Evolutionary conservation across 257 asterid genomes (phyloP).

Genomic region (Leptodermis oblonga): DNA sequence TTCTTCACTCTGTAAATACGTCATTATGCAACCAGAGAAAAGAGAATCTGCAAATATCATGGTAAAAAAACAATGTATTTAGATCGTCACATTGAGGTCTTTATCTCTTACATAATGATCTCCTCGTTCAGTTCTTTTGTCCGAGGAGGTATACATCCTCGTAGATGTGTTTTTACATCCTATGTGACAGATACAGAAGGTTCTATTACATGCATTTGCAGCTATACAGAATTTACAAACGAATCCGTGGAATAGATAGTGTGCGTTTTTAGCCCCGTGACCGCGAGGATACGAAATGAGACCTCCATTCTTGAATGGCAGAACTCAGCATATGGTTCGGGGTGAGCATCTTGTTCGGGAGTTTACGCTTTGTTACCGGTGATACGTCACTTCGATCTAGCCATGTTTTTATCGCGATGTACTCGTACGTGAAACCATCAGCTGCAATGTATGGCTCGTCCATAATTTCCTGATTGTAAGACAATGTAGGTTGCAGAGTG

Average conservation of each 20-base stretch:
- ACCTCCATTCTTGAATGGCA: slow-evolving; percentile 76
- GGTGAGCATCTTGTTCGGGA: slow-evolving; percentile 49
- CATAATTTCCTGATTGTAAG: slow-evolving; percentile 71
- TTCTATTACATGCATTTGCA: too few species aligned
- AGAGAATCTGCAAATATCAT: background rate
- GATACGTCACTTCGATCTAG: slow-evolving; percentile 51
- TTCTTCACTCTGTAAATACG: background rate
- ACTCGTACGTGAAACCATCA: slow-evolving; percentile 87
- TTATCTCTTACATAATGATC: too few species aligned
- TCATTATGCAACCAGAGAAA: background rate
- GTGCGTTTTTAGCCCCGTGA: background rate
- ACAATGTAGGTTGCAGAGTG: slow-evolving; percentile 12
- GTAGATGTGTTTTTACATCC: too few species aligned
- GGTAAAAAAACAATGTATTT: too few species aligned
- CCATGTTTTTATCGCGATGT: slow-evolving; percentile 67
- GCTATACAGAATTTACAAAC: background rate
- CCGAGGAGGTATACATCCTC: too few species aligned
- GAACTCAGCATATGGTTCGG: slow-evolving; percentile 61
- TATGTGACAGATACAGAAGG: background rate
- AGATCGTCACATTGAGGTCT: too few species aligned
- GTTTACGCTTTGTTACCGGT: slow-evolving; percentile 58
- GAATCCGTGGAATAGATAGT: background rate
- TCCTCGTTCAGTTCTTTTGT: too few species aligned
- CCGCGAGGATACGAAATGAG: slow-evolving; percentile 2
- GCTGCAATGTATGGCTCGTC: slow-evolving; percentile 77